Conservation (phyloP, 352 stramenopile species). For the Globisporangium okanoganense region DNA sequence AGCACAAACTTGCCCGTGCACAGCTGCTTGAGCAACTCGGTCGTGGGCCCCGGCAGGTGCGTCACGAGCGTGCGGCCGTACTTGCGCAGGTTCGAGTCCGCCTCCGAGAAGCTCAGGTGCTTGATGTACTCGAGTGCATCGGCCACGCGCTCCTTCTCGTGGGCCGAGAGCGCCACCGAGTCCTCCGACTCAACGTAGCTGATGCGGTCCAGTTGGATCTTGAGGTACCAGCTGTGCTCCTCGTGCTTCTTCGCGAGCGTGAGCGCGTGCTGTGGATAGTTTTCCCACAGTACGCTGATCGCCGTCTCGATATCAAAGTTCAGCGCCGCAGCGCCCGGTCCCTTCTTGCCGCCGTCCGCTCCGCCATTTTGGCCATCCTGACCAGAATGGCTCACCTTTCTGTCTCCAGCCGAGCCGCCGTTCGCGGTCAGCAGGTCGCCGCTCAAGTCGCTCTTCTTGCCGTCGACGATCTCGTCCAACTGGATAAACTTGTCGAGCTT, state of each 20-base stretch:
- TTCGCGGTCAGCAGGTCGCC: constrained; percentile 20
- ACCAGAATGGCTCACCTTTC: constrained; percentile 18
- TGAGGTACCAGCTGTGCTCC: constrained; percentile 91
- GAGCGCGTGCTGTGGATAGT: constrained; percentile 89
- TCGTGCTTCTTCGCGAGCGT: constrained; percentile 88
- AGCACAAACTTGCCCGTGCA: constrained; percentile 84
- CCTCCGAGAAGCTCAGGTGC: constrained; percentile 79
- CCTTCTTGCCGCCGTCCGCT: constrained; percentile 22
- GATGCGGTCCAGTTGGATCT: constrained; percentile 91
- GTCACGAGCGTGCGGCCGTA: constrained; percentile 89
- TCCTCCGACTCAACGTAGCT: constrained; percentile 83
- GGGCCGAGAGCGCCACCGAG: constrained; percentile 55
- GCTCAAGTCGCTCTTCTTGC: constrained; percentile 29
- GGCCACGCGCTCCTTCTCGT: constrained; percentile 77
- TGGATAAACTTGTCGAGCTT: constrained; percentile 93
- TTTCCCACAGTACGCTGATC: constrained; percentile 90
- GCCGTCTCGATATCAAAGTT: constrained; percentile 92
- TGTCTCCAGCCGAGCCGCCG: constrained; percentile 8
- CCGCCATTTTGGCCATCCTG: constrained; percentile 13
- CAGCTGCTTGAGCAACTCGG: constrained; percentile 87
- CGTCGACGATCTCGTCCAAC: constrained; percentile 67
- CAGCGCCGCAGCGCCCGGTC: constrained; percentile 25
- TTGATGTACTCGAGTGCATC: constrained; percentile 91
- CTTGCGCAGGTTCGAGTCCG: constrained; percentile 82
- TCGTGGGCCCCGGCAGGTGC: constrained; percentile 82